Percentiles rank a stretch among this genome's conserved stretches.
Conservation (phyloP, 192 early-diverging fungal genomes). For the Kickxella alabastrina region DNA sequence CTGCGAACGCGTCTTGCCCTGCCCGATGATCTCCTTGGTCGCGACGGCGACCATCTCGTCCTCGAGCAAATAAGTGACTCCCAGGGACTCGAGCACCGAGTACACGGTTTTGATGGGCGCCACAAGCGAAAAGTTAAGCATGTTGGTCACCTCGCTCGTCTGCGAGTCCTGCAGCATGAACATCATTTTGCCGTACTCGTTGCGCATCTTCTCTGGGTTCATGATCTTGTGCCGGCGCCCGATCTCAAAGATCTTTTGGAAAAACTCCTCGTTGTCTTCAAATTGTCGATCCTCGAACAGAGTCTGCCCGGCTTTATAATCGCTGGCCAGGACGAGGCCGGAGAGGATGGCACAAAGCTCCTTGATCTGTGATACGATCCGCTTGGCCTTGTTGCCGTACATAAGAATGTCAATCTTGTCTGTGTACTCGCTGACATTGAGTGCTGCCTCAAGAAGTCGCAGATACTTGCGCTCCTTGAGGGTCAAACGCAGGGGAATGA, state of each 20-base stretch:
- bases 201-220: conserved; percentile 96
- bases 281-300: conserved; percentile 65
- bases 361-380: conserved; percentile 91
- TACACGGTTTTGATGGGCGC: conserved; percentile 90
- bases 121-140: conserved; percentile 77
- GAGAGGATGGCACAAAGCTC: conserved; percentile 94
- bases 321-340: conserved; percentile 79
- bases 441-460: conserved; percentile 88
- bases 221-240: conserved; percentile 82
- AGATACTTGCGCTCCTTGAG: conserved; percentile 89
- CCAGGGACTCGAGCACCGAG: conserved; percentile 62
- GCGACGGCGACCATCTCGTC: conserved; percentile 72
- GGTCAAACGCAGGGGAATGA: conserved; percentile 89
- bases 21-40: conserved; percentile 63
- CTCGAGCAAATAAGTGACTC: conserved; percentile 64
- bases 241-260: conserved; percentile 65
- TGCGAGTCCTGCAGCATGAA: conserved; percentile 82
- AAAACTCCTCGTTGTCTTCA: conserved; percentile 77
- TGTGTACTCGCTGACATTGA: conserved; percentile 88
- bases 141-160: conserved; percentile 67
- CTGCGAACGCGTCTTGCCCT: conserved; percentile 60
- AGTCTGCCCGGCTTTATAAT: conserved; percentile 79
- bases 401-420: conserved; percentile 78
- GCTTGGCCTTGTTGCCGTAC: conserved; percentile 78
- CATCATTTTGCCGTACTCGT: conserved; percentile 94